Evolutionary conservation across 805 yeast genomes (phyloP).

Genomic region (Nakazawaea populi): DNA sequence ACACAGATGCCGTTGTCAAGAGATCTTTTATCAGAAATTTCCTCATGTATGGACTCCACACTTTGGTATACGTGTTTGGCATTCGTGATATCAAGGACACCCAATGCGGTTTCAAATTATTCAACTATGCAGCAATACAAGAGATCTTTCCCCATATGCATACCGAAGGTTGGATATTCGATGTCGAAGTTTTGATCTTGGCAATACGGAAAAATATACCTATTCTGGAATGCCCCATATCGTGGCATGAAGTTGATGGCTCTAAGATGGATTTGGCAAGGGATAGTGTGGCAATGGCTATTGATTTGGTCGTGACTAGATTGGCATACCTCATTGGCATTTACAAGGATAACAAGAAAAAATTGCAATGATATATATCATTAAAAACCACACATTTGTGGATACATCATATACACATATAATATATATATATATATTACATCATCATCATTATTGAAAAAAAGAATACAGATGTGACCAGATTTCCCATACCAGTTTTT

Average conservation of each 20-base stretch:
- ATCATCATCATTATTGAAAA: background rate
- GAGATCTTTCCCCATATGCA: conserved; percentile 84
- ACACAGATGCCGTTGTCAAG: conserved; percentile 94
- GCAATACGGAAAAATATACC: conserved; percentile 67
- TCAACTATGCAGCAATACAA: conserved; percentile 61
- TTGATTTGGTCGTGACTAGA: conserved; percentile 86
- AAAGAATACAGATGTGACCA: background rate
- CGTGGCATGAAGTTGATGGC: conserved; percentile 97
- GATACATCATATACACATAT: background rate
- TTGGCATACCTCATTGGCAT: conserved; percentile 83
- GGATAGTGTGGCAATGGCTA: conserved; percentile 90
- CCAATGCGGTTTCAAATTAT: conserved; percentile 95
- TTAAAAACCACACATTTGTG: no score
- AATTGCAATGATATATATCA: background rate
- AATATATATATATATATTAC: background rate
- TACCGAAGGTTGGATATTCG: conserved; percentile 98
- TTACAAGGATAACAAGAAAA: conserved; percentile 38
- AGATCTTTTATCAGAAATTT: conserved; percentile 84
- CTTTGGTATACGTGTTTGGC: conserved; percentile 83
- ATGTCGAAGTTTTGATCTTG: conserved; percentile 83
- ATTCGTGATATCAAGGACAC: conserved; percentile 84
- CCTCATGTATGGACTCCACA: conserved; percentile 88
- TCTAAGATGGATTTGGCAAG: conserved; percentile 89
- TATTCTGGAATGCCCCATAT: conserved; percentile 75
- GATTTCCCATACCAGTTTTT: no score